A percentile compares a stretch with the other conserved stretches of the same genome.
Conservation (phyloP, 805 yeast genomes). For the Spencermartinsiella europaea region DNA sequence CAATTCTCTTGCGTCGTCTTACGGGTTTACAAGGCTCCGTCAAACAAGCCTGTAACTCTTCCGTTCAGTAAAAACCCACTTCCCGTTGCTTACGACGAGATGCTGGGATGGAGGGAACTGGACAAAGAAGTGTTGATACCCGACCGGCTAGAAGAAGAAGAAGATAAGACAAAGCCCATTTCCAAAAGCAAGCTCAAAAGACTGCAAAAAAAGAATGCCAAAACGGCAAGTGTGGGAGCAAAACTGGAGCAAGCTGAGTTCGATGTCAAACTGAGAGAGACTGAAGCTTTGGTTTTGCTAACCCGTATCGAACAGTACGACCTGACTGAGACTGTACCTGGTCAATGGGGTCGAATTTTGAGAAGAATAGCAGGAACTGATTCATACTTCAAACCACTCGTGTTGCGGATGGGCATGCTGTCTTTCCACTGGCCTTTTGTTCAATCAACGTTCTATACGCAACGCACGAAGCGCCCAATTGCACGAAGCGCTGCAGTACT, state of each 20-base stretch:
- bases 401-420: conserved; percentile 38
- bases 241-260: conserved; percentile 28
- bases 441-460: conserved; percentile 36
- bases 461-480: conserved; percentile 37
- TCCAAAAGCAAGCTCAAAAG: conserved; percentile 31
- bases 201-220: conserved; percentile 25
- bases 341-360: conserved; percentile 27
- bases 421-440: conserved; percentile 46
- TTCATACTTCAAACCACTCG: conserved; percentile 31
- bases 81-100: conserved; percentile 21
- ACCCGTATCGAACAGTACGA: conserved; percentile 37
- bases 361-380: conserved; percentile 29
- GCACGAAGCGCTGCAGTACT: conserved; percentile 39
- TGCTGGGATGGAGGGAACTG: conserved; percentile 29
- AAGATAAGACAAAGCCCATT: conserved; percentile 9
- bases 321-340: conserved; percentile 33
- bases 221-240: conserved; percentile 23
- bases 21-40: conserved; percentile 29
- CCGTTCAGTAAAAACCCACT: neutral
- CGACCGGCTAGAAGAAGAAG: conserved; percentile 3
- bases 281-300: conserved; percentile 40
- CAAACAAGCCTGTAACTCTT: neutral
- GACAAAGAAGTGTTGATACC: conserved; percentile 25
- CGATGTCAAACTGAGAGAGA: conserved; percentile 32
- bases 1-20: conserved; percentile 29